These are phyloP conservation scores for Colletotrichum sp. DNA, from an alignment of 2,329 filamentous ascomycete species.

Conservation along the genomic window DNA sequence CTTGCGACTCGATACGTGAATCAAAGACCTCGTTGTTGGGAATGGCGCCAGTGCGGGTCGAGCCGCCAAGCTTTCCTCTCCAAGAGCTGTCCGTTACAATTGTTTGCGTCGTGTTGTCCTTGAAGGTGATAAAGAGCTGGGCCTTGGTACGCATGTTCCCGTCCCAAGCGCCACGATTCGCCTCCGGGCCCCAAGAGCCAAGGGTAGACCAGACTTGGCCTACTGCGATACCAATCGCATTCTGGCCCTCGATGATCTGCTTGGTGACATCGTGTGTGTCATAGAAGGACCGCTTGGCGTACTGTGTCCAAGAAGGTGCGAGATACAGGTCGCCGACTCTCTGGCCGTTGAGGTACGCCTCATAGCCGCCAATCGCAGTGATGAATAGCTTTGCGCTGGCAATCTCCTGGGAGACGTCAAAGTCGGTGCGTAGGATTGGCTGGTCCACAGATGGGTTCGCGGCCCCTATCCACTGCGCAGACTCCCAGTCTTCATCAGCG, in stretches of 20 bases:
- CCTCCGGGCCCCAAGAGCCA: neutral
- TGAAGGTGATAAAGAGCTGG: neutral
- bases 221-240: neutral
- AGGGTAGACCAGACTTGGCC: neutral
- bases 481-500: neutral
- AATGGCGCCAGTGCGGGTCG: neutral
- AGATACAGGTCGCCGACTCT: neutral
- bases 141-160: neutral
- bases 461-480: neutral
- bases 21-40: neutral
- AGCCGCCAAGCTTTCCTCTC: neutral
- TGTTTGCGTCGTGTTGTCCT: neutral
- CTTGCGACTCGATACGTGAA: neutral
- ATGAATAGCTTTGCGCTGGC: neutral
- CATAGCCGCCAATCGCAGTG: neutral
- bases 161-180: neutral
- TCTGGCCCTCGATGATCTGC: neutral
- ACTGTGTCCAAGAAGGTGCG: neutral
- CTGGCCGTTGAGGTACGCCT: neutral
- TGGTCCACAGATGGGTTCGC: neutral
- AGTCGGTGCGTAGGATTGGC: neutral
- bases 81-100: neutral
- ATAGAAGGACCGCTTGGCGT: neutral
- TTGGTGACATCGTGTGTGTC: neutral
- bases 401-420: neutral